Percentiles rank a stretch among this genome's conserved stretches.
Conservation (phyloP, 108 stramenopile species). For the Discostella pseudostelligera region DNA sequence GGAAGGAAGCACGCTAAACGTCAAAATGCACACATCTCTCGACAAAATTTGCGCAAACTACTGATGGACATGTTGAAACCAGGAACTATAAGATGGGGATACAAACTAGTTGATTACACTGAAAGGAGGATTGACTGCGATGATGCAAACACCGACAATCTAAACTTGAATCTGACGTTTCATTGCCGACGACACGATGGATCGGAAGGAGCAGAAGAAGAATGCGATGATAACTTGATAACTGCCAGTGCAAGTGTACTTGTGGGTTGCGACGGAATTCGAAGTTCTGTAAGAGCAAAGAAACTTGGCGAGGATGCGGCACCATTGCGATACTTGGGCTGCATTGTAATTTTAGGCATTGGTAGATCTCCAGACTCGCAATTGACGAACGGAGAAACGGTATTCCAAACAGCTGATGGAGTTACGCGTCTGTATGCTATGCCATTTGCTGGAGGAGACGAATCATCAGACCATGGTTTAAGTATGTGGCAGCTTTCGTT, state of each 20-base stretch:
- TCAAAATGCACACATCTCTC: slow-evolving; percentile 84
- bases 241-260: slow-evolving; percentile 56
- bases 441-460: slow-evolving; percentile 62
- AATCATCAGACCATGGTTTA: slow-evolving; percentile 28
- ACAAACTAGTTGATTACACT: slow-evolving; percentile 43
- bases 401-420: slow-evolving; percentile 87
- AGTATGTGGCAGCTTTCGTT: slow-evolving; percentile 91
- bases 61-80: slow-evolving; percentile 56
- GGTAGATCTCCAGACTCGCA: slow-evolving; percentile 47
- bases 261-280: slow-evolving; percentile 92
- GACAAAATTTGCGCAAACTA: slow-evolving; percentile 63
- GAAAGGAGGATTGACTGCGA: slow-evolving; percentile 2
- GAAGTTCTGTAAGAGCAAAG: slow-evolving; percentile 58
- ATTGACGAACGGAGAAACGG: slow-evolving; percentile 72
- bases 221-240: slow-evolving; percentile 21
- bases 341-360: slow-evolving; percentile 83
- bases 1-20: slow-evolving; percentile 52
- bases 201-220: slow-evolving; percentile 11
- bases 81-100: slow-evolving; percentile 53
- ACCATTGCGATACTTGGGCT: slow-evolving; percentile 74
- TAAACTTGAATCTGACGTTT: slow-evolving; percentile 44
- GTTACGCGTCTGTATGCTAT: slow-evolving; percentile 79
- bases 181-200: slow-evolving; percentile 23
- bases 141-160: neutral
- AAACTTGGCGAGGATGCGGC: slow-evolving; percentile 48